A percentile compares a stretch with the other conserved stretches of the same genome.
Evolutionary conservation across 441 rosid genomes (phyloP).

Genomic region (Cnidoscolus chayamansa): DNA sequence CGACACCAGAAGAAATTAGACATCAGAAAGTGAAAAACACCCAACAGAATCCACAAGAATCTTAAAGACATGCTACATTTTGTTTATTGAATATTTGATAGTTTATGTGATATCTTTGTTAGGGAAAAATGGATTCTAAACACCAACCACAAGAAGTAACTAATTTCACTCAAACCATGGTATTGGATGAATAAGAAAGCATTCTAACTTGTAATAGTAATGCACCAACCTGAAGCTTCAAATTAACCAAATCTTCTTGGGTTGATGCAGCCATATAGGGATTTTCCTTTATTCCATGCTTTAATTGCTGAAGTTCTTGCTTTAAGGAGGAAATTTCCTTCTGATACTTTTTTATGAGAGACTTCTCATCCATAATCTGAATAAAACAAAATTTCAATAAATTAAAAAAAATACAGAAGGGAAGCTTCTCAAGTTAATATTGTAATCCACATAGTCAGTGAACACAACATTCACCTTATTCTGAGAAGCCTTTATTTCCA

Average conservation of each 20-base stretch:
- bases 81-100: background rate
- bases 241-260: slow-evolving; percentile 72
- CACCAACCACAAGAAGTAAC: background rate
- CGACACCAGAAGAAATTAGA: slow-evolving; percentile 26
- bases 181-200: background rate
- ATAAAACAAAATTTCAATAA: slow-evolving; percentile 5
- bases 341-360: slow-evolving; percentile 88
- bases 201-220: slow-evolving; percentile 14
- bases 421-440: slow-evolving; percentile 15
- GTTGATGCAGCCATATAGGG: slow-evolving; percentile 47
- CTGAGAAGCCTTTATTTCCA: slow-evolving; percentile 80
- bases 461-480: slow-evolving; percentile 61
- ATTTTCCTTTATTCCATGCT: slow-evolving; percentile 50
- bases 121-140: background rate
- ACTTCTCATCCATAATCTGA: slow-evolving; percentile 92
- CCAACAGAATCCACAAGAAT: slow-evolving; percentile 14
- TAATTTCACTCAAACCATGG: slow-evolving; percentile 5
- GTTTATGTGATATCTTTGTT: background rate
- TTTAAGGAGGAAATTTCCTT: slow-evolving; percentile 77
- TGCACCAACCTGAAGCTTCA: slow-evolving; percentile 78
- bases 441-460: slow-evolving; percentile 7
- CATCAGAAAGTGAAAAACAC: slow-evolving; percentile 19
- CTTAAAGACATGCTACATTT: background rate
- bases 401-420: slow-evolving; percentile 21
- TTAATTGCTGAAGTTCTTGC: slow-evolving; percentile 79